phyloP scores from a whole-genome alignment of 306 rosid species.

The Rosa chinensis region DNA sequence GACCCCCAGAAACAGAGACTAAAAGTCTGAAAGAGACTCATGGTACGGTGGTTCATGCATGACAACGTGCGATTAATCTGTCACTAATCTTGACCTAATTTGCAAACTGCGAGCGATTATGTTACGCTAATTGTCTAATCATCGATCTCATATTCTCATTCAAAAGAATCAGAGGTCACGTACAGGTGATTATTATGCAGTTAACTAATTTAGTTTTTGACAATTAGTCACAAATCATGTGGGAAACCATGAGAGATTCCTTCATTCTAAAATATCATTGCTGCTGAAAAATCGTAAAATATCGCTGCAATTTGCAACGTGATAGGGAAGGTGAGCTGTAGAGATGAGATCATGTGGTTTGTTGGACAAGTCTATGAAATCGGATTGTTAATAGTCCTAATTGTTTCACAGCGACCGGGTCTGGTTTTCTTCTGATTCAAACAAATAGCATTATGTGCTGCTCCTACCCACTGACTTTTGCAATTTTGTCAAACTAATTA shows the following conservation, averaged over 20 bases:
- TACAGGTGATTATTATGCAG: neutral
- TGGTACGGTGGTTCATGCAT: neutral
- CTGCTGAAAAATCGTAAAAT: neutral
- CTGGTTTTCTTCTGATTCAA: neutral
- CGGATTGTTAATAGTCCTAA: neutral
- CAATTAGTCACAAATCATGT: constrained; percentile 20
- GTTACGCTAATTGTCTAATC: neutral
- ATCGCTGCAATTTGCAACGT: constrained; percentile 5
- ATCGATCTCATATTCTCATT: neutral
- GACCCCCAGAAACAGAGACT: neutral
- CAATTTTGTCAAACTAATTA: neutral
- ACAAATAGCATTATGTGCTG: neutral
- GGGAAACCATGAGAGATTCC: constrained; percentile 29
- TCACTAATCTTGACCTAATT: neutral
- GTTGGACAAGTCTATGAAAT: neutral
- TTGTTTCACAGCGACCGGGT: constrained; percentile 7
- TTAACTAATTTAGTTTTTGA: constrained; percentile 21
- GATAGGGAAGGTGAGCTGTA: constrained; percentile 9
- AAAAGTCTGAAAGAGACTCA: neutral
- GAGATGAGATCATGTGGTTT: neutral
- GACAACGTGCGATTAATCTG: neutral
- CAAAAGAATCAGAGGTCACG: neutral
- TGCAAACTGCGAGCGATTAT: neutral
- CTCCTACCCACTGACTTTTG: neutral
- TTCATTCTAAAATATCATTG: neutral